Conservation (phyloP, 2,329 filamentous ascomycete genomes). For the Ophiocordyceps camponoti-rufipedis region DNA sequence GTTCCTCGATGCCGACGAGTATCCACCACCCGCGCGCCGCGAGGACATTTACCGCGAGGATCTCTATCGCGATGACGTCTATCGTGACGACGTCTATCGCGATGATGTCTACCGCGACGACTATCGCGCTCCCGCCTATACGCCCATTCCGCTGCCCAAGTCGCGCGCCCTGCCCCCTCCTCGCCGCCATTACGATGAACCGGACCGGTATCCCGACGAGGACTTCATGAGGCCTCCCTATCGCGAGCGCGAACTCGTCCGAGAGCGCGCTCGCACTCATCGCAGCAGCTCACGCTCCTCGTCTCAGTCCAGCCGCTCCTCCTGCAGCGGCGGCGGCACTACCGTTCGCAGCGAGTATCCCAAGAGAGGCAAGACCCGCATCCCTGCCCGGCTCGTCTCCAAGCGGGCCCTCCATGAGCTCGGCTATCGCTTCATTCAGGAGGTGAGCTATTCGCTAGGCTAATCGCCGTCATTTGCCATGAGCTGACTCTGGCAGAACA, state of each 20-base stretch:
- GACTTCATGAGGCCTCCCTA: constrained; percentile 39
- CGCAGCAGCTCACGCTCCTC: constrained; percentile 25
- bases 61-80: constrained; percentile 6
- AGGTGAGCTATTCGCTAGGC: constrained; percentile 35
- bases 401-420: constrained; percentile 67
- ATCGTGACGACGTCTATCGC: neutral
- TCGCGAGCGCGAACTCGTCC: constrained; percentile 42
- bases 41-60: constrained; percentile 28
- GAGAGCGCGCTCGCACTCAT: constrained; percentile 19
- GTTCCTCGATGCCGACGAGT: constrained; percentile 40
- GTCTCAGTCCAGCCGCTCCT: constrained; percentile 24
- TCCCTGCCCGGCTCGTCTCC: constrained; percentile 65
- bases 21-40: constrained; percentile 36
- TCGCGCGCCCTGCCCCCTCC: constrained; percentile 42
- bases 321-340: constrained; percentile 29
- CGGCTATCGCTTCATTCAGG: constrained; percentile 72
- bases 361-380: constrained; percentile 76
- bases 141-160: constrained; percentile 52
- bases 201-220: constrained; percentile 52
- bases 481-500: constrained; percentile 37
- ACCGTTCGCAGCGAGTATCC: constrained; percentile 46
- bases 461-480: too few species aligned
- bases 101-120: constrained; percentile 8
- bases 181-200: constrained; percentile 45
- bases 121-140: constrained; percentile 27